phyloP scores from a whole-genome alignment of 2,329 filamentous ascomycete genomes.

The Xylariaceae sp. region DNA sequence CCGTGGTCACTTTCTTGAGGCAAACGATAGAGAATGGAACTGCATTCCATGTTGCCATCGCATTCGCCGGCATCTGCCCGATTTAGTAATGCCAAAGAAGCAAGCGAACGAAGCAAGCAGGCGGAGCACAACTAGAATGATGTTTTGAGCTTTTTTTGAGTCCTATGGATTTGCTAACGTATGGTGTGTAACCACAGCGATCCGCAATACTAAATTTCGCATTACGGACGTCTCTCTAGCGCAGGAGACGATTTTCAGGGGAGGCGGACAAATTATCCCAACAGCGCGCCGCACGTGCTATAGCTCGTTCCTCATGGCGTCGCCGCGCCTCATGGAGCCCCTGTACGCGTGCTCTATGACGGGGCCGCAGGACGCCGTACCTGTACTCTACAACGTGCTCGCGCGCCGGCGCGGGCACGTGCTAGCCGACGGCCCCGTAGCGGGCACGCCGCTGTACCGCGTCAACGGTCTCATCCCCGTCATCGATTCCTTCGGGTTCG shows the following conservation, averaged over 20 bases:
- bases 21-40: neutral
- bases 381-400: slow-evolving; percentile 88
- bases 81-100: slow-evolving; percentile 1
- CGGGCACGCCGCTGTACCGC: slow-evolving; percentile 90
- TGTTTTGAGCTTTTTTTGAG: slow-evolving; percentile 8
- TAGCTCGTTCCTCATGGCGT: slow-evolving; percentile 95
- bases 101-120: slow-evolving; percentile 6
- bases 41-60: neutral
- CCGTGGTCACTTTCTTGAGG: slow-evolving; percentile 1
- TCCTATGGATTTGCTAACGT: slow-evolving; percentile 22
- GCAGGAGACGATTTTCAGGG: slow-evolving; percentile 88
- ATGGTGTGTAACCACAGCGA: slow-evolving; percentile 57
- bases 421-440: slow-evolving; percentile 88
- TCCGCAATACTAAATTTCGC: slow-evolving; percentile 97
- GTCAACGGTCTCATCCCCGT: slow-evolving; percentile 91
- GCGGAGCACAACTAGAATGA: slow-evolving; percentile 5
- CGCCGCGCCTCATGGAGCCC: slow-evolving; percentile 94
- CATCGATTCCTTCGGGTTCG: slow-evolving; percentile 96
- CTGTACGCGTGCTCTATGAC: slow-evolving; percentile 93
- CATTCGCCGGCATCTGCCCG: slow-evolving; percentile 4
- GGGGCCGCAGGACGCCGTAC: slow-evolving; percentile 85
- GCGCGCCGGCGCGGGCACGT: slow-evolving; percentile 89
- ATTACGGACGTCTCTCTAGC: slow-evolving; percentile 89
- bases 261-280: slow-evolving; percentile 96
- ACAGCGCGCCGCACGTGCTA: slow-evolving; percentile 92